Conservation (phyloP, 2,329 filamentous ascomycete species). For the Blastomyces silverae region DNA sequence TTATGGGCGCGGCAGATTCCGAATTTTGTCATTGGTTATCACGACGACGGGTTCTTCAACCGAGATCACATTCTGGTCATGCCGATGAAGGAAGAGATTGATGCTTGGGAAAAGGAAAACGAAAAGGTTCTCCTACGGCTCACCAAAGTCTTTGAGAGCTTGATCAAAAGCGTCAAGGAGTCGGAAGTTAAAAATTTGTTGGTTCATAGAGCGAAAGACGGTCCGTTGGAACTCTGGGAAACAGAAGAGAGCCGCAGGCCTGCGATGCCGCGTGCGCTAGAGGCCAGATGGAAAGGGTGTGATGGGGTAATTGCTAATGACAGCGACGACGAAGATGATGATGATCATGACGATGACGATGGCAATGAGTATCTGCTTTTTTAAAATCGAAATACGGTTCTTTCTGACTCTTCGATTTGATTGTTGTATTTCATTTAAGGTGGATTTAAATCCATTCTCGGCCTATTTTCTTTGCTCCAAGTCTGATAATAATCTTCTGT, state of each 20-base stretch:
- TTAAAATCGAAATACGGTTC: background rate
- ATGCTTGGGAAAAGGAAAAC: slow-evolving; percentile 41
- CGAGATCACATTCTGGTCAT: slow-evolving; percentile 33
- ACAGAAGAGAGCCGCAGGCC: background rate
- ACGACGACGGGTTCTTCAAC: slow-evolving; percentile 41
- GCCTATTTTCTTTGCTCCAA: background rate
- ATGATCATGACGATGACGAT: background rate
- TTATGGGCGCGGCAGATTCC: slow-evolving; percentile 49
- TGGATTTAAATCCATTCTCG: background rate
- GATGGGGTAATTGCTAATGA: background rate
- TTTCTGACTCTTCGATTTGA: background rate
- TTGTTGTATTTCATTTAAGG: background rate
- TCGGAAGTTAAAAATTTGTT: slow-evolving; percentile 10
- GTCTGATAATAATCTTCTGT: background rate
- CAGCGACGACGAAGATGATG: no score
- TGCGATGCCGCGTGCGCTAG: slow-evolving; percentile 14
- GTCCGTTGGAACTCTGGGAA: slow-evolving; percentile 13
- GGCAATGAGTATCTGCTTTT: slow-evolving; percentile 12
- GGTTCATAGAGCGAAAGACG: background rate
- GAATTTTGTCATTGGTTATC: slow-evolving; percentile 49
- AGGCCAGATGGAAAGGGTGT: slow-evolving; percentile 13
- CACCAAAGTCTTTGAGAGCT: slow-evolving; percentile 11
- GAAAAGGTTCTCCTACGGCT: slow-evolving; percentile 19
- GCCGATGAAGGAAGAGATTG: slow-evolving; percentile 34
- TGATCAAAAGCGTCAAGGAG: slow-evolving; percentile 10